Percentiles rank a stretch among this genome's conserved stretches.
Evolutionary conservation across 2,329 filamentous ascomycete genomes (phyloP).

Genomic region (Trichophyton simii): DNA sequence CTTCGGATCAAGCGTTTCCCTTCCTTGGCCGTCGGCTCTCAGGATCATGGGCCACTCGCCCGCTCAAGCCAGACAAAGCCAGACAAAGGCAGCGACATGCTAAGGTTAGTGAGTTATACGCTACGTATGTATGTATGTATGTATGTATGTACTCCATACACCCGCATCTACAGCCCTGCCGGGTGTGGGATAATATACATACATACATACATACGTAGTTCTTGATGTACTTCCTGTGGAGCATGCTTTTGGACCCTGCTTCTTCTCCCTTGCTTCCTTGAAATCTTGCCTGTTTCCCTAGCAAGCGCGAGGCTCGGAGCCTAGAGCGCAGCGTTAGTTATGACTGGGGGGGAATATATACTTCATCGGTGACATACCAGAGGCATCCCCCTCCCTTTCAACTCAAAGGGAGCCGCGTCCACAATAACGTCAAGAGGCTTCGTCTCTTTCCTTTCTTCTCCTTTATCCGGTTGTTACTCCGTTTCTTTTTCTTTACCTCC

Average conservation of each 20-base stretch:
- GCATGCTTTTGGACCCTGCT: not conserved
- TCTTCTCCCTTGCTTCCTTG: not conserved
- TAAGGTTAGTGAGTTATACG: not conserved
- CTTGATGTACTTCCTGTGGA: not conserved
- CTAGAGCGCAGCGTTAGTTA: not conserved
- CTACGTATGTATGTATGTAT: not conserved
- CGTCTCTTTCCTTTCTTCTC: not conserved
- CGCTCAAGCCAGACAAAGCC: not conserved
- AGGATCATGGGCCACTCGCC: not conserved
- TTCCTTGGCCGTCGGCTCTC: not conserved
- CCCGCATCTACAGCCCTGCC: no score
- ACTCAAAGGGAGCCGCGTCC: not conserved
- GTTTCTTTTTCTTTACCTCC: not conserved
- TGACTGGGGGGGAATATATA: not conserved
- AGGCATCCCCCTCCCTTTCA: not conserved
- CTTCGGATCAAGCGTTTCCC: not conserved
- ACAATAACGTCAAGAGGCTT: not conserved
- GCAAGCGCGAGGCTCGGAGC: not conserved
- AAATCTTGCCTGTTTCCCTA: not conserved
- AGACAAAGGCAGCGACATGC: not conserved
- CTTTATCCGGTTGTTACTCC: not conserved
- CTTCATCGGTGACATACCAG: not conserved
- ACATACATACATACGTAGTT: not conserved
- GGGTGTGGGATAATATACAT: no score
- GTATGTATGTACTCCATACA: not conserved